Evolutionary conservation across 805 yeast genomes (phyloP).

Genomic region (Torulaspora quercuum): DNA sequence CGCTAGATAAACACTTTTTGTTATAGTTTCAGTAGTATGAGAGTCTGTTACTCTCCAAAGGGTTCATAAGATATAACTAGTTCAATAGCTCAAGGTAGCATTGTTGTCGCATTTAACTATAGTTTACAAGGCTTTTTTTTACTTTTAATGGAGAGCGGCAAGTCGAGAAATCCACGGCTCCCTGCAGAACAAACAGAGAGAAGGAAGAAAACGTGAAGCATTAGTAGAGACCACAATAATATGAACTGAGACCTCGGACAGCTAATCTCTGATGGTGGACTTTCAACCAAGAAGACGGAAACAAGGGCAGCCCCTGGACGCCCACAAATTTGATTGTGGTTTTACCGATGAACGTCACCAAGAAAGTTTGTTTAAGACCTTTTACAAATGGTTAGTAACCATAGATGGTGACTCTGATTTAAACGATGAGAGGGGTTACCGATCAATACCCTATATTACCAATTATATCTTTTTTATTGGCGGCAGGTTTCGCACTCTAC

Average conservation of each 20-base stretch:
- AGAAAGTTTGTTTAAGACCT: slow-evolving; percentile 11
- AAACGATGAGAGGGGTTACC: slow-evolving; percentile 19
- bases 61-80: slow-evolving; percentile 6
- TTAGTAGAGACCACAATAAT: too few relatives aligned
- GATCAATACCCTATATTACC: slow-evolving; percentile 25
- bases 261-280: too few relatives aligned
- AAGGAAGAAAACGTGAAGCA: too few relatives aligned
- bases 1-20: slow-evolving; percentile 14
- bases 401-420: slow-evolving; percentile 24
- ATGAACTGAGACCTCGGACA: too few relatives aligned
- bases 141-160: too few relatives aligned
- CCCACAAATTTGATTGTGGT: not conserved
- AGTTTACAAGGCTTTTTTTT: too few relatives aligned
- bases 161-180: too few relatives aligned
- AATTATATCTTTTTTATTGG: slow-evolving; percentile 57
- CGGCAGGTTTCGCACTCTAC: slow-evolving; percentile 54
- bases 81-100: too few relatives aligned
- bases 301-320: not conserved
- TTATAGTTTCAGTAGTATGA: not conserved
- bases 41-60: slow-evolving; percentile 1
- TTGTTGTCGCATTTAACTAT: too few relatives aligned
- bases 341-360: not conserved
- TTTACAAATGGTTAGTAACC: slow-evolving; percentile 26
- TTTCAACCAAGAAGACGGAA: too few relatives aligned
- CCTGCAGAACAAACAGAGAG: too few relatives aligned